phyloP scores from a whole-genome alignment of 305 asterid species.

The Caryopteris hybrid region DNA sequence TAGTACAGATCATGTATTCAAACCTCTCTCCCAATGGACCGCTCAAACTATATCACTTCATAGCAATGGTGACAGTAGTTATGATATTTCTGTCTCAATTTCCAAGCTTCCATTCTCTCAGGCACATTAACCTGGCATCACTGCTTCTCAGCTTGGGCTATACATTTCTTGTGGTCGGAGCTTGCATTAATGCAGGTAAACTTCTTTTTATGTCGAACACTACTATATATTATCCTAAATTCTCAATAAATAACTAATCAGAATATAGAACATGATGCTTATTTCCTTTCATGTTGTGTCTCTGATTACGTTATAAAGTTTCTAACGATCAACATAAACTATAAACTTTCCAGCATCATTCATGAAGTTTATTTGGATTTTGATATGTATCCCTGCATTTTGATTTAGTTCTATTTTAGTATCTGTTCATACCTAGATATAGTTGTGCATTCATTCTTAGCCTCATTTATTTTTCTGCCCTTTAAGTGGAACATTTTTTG shows the following conservation, averaged over 20 bases:
- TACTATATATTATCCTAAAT: neutral
- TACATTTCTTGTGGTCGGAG: constrained; percentile 81
- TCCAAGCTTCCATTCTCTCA: constrained; percentile 92
- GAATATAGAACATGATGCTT: neutral
- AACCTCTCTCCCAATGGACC: constrained; percentile 66
- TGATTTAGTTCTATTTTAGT: neutral
- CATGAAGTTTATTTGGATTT: neutral
- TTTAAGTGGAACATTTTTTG: neutral
- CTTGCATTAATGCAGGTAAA: constrained; percentile 77
- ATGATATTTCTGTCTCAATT: constrained; percentile 87
- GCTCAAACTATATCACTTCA: constrained; percentile 70
- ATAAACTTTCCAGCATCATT: neutral
- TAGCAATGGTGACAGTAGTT: constrained; percentile 74
- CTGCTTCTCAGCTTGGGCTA: constrained; percentile 81
- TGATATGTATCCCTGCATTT: neutral
- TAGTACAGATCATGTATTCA: constrained; percentile 71
- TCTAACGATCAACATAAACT: neutral
- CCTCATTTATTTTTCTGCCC: neutral
- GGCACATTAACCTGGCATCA: constrained; percentile 75
- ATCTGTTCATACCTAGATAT: neutral
- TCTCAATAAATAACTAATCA: neutral
- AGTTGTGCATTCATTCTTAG: neutral
- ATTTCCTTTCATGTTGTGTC: neutral
- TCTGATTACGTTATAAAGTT: neutral
- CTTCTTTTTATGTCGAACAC: neutral